A percentile compares a stretch with the other conserved stretches of the same genome.
Evolutionary conservation across 2,329 filamentous ascomycete species (phyloP).

Genomic region (Xylariaceae sp.): DNA sequence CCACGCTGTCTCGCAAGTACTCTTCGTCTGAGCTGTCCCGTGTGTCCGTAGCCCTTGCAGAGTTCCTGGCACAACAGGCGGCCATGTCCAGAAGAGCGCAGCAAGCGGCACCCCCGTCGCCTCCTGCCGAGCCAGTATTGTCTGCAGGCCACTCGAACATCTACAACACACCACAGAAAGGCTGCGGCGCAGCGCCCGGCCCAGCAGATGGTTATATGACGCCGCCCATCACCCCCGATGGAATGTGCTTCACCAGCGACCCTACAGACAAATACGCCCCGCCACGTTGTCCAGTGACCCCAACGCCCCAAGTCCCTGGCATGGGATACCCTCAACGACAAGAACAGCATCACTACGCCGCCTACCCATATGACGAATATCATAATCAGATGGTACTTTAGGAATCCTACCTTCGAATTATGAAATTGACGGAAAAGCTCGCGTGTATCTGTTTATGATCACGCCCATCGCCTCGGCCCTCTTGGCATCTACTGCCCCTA

Average conservation of each 20-base stretch:
- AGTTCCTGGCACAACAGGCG: constrained; percentile 56
- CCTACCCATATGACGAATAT: constrained; percentile 41
- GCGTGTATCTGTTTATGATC: constrained; percentile 1
- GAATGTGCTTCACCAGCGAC: constrained; percentile 47
- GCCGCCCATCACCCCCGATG: constrained; percentile 78
- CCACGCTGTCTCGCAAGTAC: constrained; percentile 56
- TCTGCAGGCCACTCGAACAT: constrained; percentile 52
- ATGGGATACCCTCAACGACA: constrained; percentile 33
- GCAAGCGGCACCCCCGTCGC: constrained; percentile 52
- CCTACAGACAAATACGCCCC: constrained; percentile 44
- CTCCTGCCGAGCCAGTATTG: constrained; percentile 46
- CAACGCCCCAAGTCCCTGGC: constrained; percentile 47
- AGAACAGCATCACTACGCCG: constrained; percentile 40
- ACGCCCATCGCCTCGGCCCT: constrained; percentile 1
- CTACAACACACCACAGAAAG: constrained; percentile 76
- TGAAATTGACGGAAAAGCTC: background rate
- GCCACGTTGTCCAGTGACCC: constrained; percentile 57
- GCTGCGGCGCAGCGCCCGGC: constrained; percentile 54
- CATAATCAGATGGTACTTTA: constrained; percentile 27
- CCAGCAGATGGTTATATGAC: constrained; percentile 74
- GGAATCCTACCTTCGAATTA: constrained; percentile 14
- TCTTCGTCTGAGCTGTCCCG: constrained; percentile 47
- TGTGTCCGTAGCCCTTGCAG: constrained; percentile 50
- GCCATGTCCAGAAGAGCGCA: constrained; percentile 45
- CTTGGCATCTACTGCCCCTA: constrained; percentile 16